Evolutionary conservation across 2,329 filamentous ascomycete species (phyloP).

Genomic region (Cladosporium sp.): DNA sequence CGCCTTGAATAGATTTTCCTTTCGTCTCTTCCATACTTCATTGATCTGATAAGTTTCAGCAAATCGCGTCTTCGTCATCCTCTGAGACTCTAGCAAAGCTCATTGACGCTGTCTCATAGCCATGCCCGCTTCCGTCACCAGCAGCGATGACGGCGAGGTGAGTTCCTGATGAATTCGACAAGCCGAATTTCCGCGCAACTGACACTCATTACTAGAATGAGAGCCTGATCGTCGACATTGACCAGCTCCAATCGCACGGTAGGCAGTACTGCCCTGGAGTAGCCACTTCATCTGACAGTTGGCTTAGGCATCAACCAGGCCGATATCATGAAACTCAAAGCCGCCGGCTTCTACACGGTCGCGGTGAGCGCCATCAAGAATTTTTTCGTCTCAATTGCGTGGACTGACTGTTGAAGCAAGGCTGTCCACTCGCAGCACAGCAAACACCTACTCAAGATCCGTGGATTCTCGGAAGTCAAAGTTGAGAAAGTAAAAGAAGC

Average conservation of each 20-base stretch:
- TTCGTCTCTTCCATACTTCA: neutral
- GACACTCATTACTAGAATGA: slow-evolving; percentile 30
- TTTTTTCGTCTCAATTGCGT: neutral
- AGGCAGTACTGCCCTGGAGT: slow-evolving; percentile 10
- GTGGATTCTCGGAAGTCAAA: slow-evolving; percentile 64
- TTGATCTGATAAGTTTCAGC: neutral
- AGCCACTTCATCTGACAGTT: neutral
- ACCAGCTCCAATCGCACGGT: slow-evolving; percentile 60
- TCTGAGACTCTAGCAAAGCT: neutral
- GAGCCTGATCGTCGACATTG: slow-evolving; percentile 58
- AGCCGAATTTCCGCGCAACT: neutral
- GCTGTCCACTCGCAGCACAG: slow-evolving; percentile 55
- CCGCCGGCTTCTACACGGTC: slow-evolving; percentile 57
- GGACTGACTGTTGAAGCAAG: slow-evolving; percentile 32
- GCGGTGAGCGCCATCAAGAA: slow-evolving; percentile 39
- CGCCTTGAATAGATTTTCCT: neutral
- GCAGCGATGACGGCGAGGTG: slow-evolving; percentile 50
- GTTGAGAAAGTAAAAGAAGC: slow-evolving; percentile 67
- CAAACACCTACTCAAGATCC: slow-evolving; percentile 58
- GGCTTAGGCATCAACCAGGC: slow-evolving; percentile 53
- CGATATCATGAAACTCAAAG: slow-evolving; percentile 61
- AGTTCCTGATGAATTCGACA: slow-evolving; percentile 6
- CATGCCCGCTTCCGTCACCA: slow-evolving; percentile 49
- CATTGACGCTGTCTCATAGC: slow-evolving; percentile 8
- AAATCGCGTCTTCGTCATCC: neutral